A percentile compares a stretch with the other conserved stretches of the same genome.
Conservation (phyloP, 192 early-diverging fungal genomes). For the Entomortierella lignicola region DNA sequence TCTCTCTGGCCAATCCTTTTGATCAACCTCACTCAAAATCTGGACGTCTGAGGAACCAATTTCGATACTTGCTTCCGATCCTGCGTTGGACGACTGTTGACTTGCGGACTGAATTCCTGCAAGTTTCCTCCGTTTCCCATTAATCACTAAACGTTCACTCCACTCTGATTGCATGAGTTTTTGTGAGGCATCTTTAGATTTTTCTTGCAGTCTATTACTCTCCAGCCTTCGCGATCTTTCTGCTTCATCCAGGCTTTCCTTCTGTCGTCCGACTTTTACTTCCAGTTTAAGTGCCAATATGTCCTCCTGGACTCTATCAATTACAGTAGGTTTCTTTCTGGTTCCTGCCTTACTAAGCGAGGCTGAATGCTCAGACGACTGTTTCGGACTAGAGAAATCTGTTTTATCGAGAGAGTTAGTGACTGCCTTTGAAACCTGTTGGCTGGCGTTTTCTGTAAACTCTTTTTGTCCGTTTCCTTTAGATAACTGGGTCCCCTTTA, state of each 20-base stretch:
- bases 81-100: neutral
- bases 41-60: constrained; percentile 2
- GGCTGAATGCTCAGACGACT: neutral
- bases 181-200: neutral
- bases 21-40: constrained; percentile 18
- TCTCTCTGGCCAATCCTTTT: constrained; percentile 41
- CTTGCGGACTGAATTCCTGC: neutral
- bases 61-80: neutral
- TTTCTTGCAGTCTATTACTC: neutral
- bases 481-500: no score
- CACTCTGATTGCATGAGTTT: constrained; percentile 43
- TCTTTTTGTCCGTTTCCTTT: no score
- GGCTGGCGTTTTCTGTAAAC: no score
- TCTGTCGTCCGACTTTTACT: constrained; percentile 37
- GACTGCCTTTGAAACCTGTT: no score
- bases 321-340: constrained; percentile 13
- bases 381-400: neutral
- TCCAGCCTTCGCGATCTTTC: constrained; percentile 8
- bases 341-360: neutral
- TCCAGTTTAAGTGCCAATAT: constrained; percentile 38
- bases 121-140: constrained; percentile 29
- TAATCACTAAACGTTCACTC: constrained; percentile 6
- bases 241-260: constrained; percentile 25
- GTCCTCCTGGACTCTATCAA: constrained; percentile 36
- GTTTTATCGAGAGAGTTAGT: no score